Percentiles rank a stretch among this genome's conserved stretches.
Conservation (phyloP, 345 rosid species). For the Lepidium sativum region DNA sequence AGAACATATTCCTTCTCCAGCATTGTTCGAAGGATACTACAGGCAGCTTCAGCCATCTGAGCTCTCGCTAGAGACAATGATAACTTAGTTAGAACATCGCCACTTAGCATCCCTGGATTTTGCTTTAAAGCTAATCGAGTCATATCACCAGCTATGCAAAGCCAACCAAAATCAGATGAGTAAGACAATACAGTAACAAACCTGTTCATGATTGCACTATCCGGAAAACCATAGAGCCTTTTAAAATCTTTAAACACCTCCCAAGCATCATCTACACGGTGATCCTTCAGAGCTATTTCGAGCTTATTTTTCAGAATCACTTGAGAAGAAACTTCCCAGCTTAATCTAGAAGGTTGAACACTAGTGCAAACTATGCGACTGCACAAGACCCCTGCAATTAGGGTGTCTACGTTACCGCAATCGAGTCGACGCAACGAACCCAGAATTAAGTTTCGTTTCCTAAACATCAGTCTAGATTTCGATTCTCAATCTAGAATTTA, state of each 20-base stretch:
- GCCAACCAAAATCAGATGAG: conserved; percentile 51
- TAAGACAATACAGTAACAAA: conserved; percentile 52
- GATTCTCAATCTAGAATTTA: background rate
- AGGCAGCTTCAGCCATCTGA: conserved; percentile 50
- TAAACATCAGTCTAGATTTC: conserved; percentile 2
- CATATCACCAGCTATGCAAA: conserved; percentile 47
- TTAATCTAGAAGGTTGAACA: conserved; percentile 24
- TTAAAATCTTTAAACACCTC: conserved; percentile 48
- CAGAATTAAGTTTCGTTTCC: background rate
- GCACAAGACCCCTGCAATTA: background rate
- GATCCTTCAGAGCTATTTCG: conserved; percentile 46
- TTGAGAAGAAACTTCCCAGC: conserved; percentile 46
- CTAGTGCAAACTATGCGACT: background rate
- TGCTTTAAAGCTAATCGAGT: conserved; percentile 35
- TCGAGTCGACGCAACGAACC: conserved; percentile 10
- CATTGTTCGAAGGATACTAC: conserved; percentile 46
- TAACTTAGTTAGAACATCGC: conserved; percentile 41
- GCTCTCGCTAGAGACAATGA: conserved; percentile 64
- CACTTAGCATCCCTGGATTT: conserved; percentile 31
- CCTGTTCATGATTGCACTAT: conserved; percentile 26
- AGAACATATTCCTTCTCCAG: conserved; percentile 38
- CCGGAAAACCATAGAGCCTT: conserved; percentile 54
- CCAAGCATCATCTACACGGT: conserved; percentile 54
- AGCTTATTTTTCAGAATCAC: conserved; percentile 47
- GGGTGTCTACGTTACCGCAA: background rate